Base-by-base conservation (phyloP, 176 grass and related monocot genomes). In the Aegilops speltoides region DNA sequence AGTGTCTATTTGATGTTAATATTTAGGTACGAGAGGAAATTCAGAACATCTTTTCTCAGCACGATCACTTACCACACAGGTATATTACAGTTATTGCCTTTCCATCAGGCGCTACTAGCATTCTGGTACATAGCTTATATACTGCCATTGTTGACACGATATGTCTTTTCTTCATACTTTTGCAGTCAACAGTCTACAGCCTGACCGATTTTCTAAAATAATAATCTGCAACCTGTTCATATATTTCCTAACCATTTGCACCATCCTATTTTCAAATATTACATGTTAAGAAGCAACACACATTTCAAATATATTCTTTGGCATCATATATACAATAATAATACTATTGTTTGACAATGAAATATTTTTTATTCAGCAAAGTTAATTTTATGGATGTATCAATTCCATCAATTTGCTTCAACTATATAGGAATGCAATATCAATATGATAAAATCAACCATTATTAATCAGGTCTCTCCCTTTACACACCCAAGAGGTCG, bases 11-110 rank as follows among this genome's bases (percentile, higher is more conserved):
- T 61, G 15, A 34, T 72, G 38, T 76, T 57, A 7, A 22, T 22
- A 57, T 57, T 22, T 61, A 88, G 82, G 82, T 91, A 24, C 82
- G 78, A 9, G 86, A 88, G 38, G 86, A 85, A 88, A 77, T 91
- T 15, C 79, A 79, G 34, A 82, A 56, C n/a, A 71, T 85, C 16
- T 78, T 82, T 82, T 25, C 78, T 36, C 82, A 85, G 41, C 23
- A 82, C 0, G 19, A 34, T 56, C 19, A 77, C 20, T 34, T 81
- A 76, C 48, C 63, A 56, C 14, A 38, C 7, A 84, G 86, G 85
- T 91, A 87, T 91, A 83, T 20, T 57, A 57, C 0, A 56, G 17
- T 57, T 57, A 20, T 22, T 20, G 54, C 22, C 54, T 57, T 57
- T 22, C 2, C 54, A 57, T 57, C 54, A 57, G 54, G 7, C 52